Evolutionary conservation across 169 alveolate species (phyloP).

Genomic region (Plasmodium ovale): DNA sequence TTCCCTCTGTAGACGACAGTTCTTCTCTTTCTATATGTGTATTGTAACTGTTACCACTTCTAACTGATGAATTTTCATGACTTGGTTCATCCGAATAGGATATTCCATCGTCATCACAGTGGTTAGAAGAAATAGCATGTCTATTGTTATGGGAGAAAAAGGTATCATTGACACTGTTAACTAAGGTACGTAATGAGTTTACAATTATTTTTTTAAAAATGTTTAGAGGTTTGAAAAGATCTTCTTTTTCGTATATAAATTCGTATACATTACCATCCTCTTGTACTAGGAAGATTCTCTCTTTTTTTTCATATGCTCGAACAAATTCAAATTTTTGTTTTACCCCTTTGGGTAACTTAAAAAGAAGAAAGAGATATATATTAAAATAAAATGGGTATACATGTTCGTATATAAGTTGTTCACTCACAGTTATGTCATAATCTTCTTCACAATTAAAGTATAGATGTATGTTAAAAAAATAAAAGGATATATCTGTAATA

Average conservation of each 20-base stretch:
- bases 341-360: constrained; percentile 15
- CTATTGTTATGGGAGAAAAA: background rate
- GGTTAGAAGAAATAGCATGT: background rate
- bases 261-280: constrained; percentile 72
- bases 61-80: background rate
- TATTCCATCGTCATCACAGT: background rate
- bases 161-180: constrained; percentile 29
- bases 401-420: constrained; percentile 27
- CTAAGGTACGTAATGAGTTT: background rate
- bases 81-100: background rate
- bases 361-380: constrained; percentile 35
- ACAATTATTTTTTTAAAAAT: constrained; percentile 25
- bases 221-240: constrained; percentile 18
- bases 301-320: constrained; percentile 37
- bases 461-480: constrained; percentile 55
- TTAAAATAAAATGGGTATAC: constrained; percentile 72
- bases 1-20: background rate
- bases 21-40: background rate
- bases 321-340: constrained; percentile 10
- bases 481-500: constrained; percentile 43
- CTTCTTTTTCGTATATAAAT: constrained; percentile 39
- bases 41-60: background rate
- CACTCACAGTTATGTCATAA: constrained; percentile 27
- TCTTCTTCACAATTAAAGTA: constrained; percentile 76
- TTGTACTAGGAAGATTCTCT: constrained; percentile 32